Base-by-base conservation (phyloP, 805 yeast genomes). In the Tanozyma kutaoensis region DNA sequence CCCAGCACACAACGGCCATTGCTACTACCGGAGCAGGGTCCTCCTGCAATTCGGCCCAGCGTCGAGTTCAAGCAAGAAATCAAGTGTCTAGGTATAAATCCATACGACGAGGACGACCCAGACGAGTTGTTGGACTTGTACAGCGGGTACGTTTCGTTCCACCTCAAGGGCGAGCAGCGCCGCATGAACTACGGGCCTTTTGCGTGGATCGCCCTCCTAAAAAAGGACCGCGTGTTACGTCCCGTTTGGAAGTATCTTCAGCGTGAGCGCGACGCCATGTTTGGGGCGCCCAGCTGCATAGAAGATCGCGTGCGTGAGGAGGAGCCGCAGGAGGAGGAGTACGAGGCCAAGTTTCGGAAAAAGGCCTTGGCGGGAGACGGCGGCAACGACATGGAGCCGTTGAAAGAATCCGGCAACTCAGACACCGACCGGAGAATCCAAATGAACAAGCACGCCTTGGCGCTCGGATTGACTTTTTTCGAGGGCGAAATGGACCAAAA, bases 171-270 rank as follows among this genome's bases (percentile, higher is more conserved):
- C 26, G 48, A 59, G 3, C 28, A 40, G 10, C 45, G 69, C 23
- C 45, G 62, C 18, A 54, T 56, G 32, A 59, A 61, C 36, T 62
- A 58, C 43, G 78, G 76, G 1, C 71, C 76, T 0, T 52, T 69
- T 20, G 45, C 73, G 1, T 63, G 72, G 62, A 36, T 62, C 4
- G 46, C 76, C 0, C 30, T 65, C 15, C 44, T 70, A 28, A 55
- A 58, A 29, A 67, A 58, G 34, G 79, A 72, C 44, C 51, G 48
- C 3, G 47, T 36, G 1, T 26, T 45, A 22, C 18, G 12, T 7
- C 15, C 21, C 2, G 14, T 39, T 6, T 35, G 37, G 37, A 28
- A 22, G 5, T 33, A 23, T 19, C 21, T 35, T n/a, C 27, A 18
- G 8, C 8, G 18, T 13, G 20, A 28, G 18, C 23, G 21, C 5